Conservation (phyloP, 345 rosid species). For the Gossypium australe region DNA sequence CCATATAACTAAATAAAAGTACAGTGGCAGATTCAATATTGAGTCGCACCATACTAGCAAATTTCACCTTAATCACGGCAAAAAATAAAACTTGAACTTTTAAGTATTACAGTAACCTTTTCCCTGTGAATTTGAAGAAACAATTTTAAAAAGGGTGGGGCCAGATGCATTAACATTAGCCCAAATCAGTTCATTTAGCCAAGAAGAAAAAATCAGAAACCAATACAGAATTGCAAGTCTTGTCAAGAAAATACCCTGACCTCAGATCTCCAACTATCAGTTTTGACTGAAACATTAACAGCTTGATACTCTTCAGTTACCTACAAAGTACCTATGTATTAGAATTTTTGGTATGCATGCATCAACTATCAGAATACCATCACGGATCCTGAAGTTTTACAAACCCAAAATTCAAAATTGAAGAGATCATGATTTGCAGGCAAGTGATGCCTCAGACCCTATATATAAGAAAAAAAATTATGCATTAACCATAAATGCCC, state of each 20-base stretch:
- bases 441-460: constrained; percentile 91
- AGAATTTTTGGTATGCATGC: constrained; percentile 19
- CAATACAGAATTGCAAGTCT: neutral
- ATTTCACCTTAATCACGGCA: neutral
- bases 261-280: constrained; percentile 75
- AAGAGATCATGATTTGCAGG: constrained; percentile 87
- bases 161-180: neutral
- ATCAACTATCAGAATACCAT: constrained; percentile 16
- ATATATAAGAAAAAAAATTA: constrained; percentile 9
- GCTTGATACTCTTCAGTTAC: constrained; percentile 89
- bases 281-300: constrained; percentile 78
- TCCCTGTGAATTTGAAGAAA: neutral
- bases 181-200: neutral
- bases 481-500: neutral
- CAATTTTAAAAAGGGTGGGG: neutral
- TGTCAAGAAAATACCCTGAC: constrained; percentile 38
- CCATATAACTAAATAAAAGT: neutral
- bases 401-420: constrained; percentile 97
- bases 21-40: neutral
- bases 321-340: constrained; percentile 37
- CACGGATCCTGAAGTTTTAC: constrained; percentile 59
- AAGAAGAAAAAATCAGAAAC: neutral
- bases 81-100: neutral
- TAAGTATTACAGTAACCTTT: neutral
- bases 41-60: neutral